phyloP scores from a whole-genome alignment of 305 asterid genomes.

The Petunia hybrid region DNA sequence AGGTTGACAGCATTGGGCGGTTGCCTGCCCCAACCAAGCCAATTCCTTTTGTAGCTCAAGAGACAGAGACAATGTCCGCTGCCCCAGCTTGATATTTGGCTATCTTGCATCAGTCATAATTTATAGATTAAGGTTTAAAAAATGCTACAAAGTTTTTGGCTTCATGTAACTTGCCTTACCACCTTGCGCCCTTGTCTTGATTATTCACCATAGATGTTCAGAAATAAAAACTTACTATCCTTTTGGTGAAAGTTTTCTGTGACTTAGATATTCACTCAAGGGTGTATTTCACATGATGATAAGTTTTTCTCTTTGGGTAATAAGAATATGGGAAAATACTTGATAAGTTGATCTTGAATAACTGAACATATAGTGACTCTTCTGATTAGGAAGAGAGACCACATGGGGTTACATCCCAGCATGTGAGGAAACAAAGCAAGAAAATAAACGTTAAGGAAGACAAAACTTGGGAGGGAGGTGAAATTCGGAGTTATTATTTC shows the following conservation, averaged over 20 bases:
- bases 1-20: constrained; percentile 91
- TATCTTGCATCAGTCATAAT: neutral
- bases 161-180: neutral
- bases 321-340: too few species aligned
- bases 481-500: too few species aligned
- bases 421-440: too few species aligned
- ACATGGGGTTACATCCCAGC: too few species aligned
- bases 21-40: constrained; percentile 95
- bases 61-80: constrained; percentile 53
- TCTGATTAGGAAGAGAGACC: too few species aligned
- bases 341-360: too few species aligned
- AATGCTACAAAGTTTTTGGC: neutral
- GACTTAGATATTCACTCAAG: neutral
- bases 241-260: neutral
- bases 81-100: constrained; percentile 40
- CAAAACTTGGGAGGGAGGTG: too few species aligned
- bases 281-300: neutral
- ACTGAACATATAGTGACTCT: too few species aligned
- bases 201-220: constrained; percentile 21
- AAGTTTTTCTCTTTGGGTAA: too few species aligned
- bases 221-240: neutral
- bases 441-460: too few species aligned
- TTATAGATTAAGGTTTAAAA: constrained; percentile 19
- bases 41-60: constrained; percentile 66
- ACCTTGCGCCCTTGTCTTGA: neutral